phyloP scores from a whole-genome alignment of 305 asterid genomes.

The Fraxinus nigra region DNA sequence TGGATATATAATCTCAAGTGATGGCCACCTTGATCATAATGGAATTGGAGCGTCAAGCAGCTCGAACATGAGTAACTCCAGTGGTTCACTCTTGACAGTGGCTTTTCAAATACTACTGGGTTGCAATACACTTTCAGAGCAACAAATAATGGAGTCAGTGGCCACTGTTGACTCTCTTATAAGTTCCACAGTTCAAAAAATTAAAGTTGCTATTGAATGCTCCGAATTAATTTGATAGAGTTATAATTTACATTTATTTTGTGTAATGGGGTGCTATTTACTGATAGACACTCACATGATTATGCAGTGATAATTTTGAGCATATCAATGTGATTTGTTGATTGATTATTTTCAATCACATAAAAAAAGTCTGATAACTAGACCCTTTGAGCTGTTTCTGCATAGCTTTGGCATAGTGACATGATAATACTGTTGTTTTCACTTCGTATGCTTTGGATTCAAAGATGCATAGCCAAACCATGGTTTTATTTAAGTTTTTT shows the following conservation, averaged over 20 bases:
- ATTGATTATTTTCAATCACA: too few species aligned
- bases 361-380: too few species aligned
- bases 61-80: not conserved
- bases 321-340: too few species aligned
- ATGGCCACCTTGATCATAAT: conserved; percentile 29
- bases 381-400: too few species aligned
- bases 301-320: not conserved
- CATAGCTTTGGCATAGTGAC: too few species aligned
- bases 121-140: conserved; percentile 28
- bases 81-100: conserved; percentile 57
- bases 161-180: conserved; percentile 41
- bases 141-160: conserved; percentile 44
- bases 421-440: too few species aligned
- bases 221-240: conserved; percentile 7
- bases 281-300: not conserved
- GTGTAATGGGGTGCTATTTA: not conserved
- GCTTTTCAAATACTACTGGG: conserved; percentile 49
- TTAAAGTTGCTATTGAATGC: conserved; percentile 35
- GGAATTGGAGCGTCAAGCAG: conserved; percentile 28
- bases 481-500: too few species aligned
- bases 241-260: too few species aligned
- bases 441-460: too few species aligned
- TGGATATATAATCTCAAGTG: conserved; percentile 56
- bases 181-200: conserved; percentile 46
- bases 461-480: too few species aligned